phyloP scores from a whole-genome alignment of 257 asterid species.

The Solanum chaucha region DNA sequence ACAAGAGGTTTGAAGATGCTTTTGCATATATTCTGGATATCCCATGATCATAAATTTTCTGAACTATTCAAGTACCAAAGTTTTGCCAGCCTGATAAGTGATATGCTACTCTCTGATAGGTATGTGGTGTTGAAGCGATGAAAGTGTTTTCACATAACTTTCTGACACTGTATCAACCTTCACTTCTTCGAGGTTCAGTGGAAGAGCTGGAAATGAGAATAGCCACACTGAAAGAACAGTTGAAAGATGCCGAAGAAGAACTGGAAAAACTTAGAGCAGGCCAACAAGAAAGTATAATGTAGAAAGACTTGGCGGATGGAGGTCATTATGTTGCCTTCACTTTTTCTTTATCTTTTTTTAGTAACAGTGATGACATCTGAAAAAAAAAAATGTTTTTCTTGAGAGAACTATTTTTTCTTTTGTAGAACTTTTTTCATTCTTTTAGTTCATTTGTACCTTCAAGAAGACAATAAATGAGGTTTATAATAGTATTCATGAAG shows the following conservation, averaged over 20 bases:
- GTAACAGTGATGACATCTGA: neutral
- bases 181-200: conserved; percentile 43
- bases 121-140: conserved; percentile 80
- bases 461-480: neutral
- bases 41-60: neutral
- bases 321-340: neutral
- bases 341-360: neutral
- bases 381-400: neutral
- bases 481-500: neutral
- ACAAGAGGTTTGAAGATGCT: conserved; percentile 54
- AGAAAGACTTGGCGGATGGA: neutral
- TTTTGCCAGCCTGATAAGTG: neutral
- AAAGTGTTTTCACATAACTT: conserved; percentile 54
- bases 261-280: conserved; percentile 61
- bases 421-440: neutral
- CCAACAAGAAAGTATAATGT: conserved; percentile 33
- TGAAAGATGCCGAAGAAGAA: conserved; percentile 64
- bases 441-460: neutral
- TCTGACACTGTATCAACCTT: conserved; percentile 54
- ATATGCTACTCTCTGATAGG: conserved; percentile 25
- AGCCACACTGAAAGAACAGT: conserved; percentile 42
- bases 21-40: neutral
- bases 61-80: neutral
- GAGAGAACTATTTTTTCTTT: neutral
- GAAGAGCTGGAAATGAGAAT: conserved; percentile 68